Evolutionary conservation across 768 basidiomycete species (phyloP), one percentile per base, ranked within the genome.

Genomic region (Tulasnella sp.): DNA sequence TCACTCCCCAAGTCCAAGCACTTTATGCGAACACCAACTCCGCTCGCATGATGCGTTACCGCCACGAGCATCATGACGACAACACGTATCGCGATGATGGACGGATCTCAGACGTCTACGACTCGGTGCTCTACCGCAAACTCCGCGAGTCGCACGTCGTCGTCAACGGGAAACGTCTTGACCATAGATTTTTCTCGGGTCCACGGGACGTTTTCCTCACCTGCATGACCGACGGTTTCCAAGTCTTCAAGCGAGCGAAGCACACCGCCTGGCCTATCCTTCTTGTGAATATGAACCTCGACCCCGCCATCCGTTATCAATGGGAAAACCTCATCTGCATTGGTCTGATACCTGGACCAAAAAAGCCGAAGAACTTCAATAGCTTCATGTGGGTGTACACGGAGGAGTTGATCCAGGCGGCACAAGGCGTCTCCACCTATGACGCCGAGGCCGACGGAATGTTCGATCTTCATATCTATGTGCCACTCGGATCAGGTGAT

Each of bases 261-360:
- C 76, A 80, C 2, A 85, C 85, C 0, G 81, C 79, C 8, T 88
- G 85, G 81, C 87, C 85, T 0, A 75, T 88, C 6, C 76, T 88
- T 14, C n/a, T 85, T 0, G 81, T 84, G 76, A 85, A 86, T 76
- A 84, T 83, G 79, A 87, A 87, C 72, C 80, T 87, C 0, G 83
- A 83, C 2, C 86, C 86, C 0, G 81, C 84, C 2, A 78, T 83
- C 4, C 81, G 83, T 2, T 84, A 82, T 40, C 84, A 83, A 34
- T 72, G 83, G 14, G 75, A 82, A 4, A 74, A 86, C 58, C 79
- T 87, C 5, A 69, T 88, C 2, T 82, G 81, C 36, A 39, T 86
- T 12, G 85, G 85, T 17, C 80, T 86, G 52, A 85, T 88, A 64
- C 87, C 87, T 2, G 85, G 87, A 0, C 87, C 85, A 0, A 82